Conservation (phyloP, 805 yeast genomes). For the Pachysolen tannophilus region DNA sequence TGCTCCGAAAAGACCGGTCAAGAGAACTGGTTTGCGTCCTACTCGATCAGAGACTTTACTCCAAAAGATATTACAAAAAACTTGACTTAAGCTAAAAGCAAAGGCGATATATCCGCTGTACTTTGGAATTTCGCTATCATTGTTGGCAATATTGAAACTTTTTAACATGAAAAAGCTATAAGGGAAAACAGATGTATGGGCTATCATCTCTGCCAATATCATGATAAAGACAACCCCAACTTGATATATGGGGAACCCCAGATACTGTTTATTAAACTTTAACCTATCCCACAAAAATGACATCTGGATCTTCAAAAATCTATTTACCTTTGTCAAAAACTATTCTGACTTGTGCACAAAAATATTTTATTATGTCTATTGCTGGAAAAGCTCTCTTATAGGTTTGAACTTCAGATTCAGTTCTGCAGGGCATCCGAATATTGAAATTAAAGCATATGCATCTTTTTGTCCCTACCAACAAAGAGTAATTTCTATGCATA, state of each 20-base stretch:
- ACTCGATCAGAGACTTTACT: conserved; percentile 42
- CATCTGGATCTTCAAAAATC: too few species aligned
- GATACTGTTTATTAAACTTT: too few species aligned
- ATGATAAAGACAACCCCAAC: conserved; percentile 30
- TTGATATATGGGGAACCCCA: conserved; percentile 51
- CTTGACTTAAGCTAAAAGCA: conserved; percentile 50
- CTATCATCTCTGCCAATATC: conserved; percentile 51
- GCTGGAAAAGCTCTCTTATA: too few species aligned
- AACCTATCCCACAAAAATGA: too few species aligned
- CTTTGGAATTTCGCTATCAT: conserved; percentile 43
- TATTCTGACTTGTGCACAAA: too few species aligned
- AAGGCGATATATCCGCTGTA: conserved; percentile 57
- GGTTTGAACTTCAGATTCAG: too few species aligned
- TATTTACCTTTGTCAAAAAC: too few species aligned
- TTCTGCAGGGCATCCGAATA: too few species aligned
- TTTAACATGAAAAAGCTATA: conserved; percentile 55
- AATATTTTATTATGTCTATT: too few species aligned
- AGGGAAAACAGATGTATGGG: conserved; percentile 56
- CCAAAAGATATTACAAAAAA: conserved; percentile 51
- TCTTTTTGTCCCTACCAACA: too few species aligned
- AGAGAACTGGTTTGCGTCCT: conserved; percentile 47
- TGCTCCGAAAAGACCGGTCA: conserved; percentile 45
- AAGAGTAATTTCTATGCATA: too few species aligned
- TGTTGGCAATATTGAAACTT: conserved; percentile 42
- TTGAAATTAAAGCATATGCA: too few species aligned